Base-by-base conservation (phyloP, 2,329 filamentous ascomycete genomes). In the Fusarium luffae region DNA sequence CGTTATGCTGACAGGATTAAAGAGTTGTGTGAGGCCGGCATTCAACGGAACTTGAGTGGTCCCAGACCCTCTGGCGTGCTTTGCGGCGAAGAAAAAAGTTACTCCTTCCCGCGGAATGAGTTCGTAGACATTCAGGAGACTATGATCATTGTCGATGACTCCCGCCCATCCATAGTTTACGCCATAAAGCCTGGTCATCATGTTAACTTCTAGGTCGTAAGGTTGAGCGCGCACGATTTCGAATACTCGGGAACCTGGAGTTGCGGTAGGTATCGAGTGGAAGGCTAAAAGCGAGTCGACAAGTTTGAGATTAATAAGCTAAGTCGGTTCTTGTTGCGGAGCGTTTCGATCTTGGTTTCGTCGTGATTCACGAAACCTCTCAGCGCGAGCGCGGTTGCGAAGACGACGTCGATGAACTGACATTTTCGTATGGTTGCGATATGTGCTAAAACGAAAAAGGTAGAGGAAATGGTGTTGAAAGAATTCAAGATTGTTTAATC, bases 381-480 rank as follows among this genome's bases (percentile, higher is more conserved):
- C 16, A 5, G 4, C 34, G 3, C 34, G 16, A 4, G 16, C 5
- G 9, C 32, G 16, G 34, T 37, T 37, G 16, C 16, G 34, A 37
- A 11, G 34, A n/a, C 34, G 34, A 37, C 16, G 34, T 37, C 34
- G 4, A n/a, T 11, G 3, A 11, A 37, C 0, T 37, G 9, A 5
- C 9, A 37, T 37, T 37, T 37, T 37, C 16, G 34, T 37, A 37
- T 6, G 34, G 16, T 37, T 37, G 34, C 9, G 34, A 37, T 37
- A 3, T 37, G 9, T 6, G 16, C 5, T 10, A 37, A 37, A 37
- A 37, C 9, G 34, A 37, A 37, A 18, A 11, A 18, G 16, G 16
- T 18, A n/a, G 34, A n/a, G 1, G 1, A 11, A 10, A n/a, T 11
- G 16, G 4, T 11, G 34, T 37, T 2, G 9, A n/a, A n/a, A 5